Conservation (phyloP, 2,329 filamentous ascomycete species). For the Phyllosticta citribraziliensis region DNA sequence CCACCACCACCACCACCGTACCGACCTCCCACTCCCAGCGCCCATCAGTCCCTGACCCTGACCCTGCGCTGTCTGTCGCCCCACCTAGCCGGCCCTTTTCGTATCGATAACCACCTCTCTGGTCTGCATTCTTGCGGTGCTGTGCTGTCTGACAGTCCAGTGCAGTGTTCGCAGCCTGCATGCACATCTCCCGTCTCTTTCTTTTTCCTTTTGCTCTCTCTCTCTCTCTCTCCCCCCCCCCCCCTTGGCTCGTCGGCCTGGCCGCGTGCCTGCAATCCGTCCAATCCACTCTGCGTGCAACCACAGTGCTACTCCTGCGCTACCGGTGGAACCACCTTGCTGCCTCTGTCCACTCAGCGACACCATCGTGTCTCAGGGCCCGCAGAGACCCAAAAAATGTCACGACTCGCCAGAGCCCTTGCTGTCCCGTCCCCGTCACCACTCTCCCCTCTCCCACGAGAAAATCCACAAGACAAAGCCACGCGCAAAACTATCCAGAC, state of each 20-base stretch:
- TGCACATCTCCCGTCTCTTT: neutral
- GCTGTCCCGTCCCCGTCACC: neutral
- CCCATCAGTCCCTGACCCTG: neutral
- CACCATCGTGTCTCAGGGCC: neutral
- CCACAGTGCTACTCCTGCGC: neutral
- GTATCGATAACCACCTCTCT: neutral
- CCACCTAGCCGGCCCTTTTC: neutral
- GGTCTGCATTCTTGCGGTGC: slow-evolving; percentile 11
- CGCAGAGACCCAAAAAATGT: neutral
- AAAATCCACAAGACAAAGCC: neutral
- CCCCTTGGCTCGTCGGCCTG: neutral
- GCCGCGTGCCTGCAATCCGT: neutral
- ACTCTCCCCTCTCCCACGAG: neutral
- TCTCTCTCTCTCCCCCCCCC: too few species aligned
- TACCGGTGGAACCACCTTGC: neutral
- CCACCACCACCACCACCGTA: slow-evolving; percentile 8
- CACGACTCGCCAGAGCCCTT: neutral
- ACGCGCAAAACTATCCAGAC: neutral
- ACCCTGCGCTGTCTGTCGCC: neutral
- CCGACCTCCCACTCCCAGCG: neutral
- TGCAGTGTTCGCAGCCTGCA: neutral
- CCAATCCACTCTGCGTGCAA: neutral
- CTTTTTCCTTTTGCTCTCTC: neutral
- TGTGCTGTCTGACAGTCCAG: too few species aligned
- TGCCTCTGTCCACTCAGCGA: neutral